Evolutionary conservation across 1,139 yeast genomes (phyloP), one percentile per base, ranked within the genome.

Genomic region (Saccharomyces uvarum): DNA sequence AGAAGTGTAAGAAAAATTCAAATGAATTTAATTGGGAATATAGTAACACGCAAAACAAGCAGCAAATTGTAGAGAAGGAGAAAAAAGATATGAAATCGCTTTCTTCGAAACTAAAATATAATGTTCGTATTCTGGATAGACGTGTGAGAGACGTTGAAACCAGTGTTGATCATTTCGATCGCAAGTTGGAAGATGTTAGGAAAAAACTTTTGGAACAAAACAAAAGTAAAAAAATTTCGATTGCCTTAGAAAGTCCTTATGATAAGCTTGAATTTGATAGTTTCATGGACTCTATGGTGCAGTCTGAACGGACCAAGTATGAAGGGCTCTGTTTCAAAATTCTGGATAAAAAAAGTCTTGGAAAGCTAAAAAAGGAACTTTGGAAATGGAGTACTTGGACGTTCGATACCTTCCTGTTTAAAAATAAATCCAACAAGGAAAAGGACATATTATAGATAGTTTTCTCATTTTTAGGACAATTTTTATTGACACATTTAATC

Each of bases 31-130:
- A 32, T 9, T 27, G 33, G 26, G 46, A 50, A 26, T 50, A 31
- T 44, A 8, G 44, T 13, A 50, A 44, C 26, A 26, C 62, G 70
- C 21, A 73, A 69, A 53, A 66, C 70, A 47, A 64, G 62, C 47
- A 62, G 76, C 52, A 74, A 74, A 60, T 56, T 67, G 32, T 77
- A 74, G 48, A 61, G 75, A 44, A 60, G 66, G 16, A 70, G 69
- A 54, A 42, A 48, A n/a, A n/a, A 11, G 46, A 32, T 24, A 47
- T 51, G 41, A 42, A 19, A n/a, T 42, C 51, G 4, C 32, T 38
- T n/a, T 47, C 47, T 14, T 51, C 53, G 13, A 51, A 47, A 24
- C 33, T 51, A 14, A 47, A 27, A 4, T 51, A 46, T 33, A 47
- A 47, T 9, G 50, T 47, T 8, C 46, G 41, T 24, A 47, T 47